Percentiles rank a stretch among this genome's conserved stretches.
Conservation (phyloP, 192 early-diverging fungal genomes). For the Backusella psychrophila region DNA sequence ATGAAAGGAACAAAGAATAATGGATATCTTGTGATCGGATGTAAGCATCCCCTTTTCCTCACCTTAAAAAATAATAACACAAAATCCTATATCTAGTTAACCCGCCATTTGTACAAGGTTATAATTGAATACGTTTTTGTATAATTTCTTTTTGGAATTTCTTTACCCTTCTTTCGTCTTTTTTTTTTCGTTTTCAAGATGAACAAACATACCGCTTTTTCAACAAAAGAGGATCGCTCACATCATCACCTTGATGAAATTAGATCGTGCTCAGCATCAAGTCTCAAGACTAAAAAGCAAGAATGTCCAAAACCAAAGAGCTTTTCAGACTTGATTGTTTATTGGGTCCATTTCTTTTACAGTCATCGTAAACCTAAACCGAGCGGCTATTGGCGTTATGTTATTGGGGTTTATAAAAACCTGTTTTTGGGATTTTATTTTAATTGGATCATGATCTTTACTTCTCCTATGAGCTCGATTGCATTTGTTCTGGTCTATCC, state of each 20-base stretch:
- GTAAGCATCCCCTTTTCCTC: too few species aligned
- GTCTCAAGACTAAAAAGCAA: not conserved
- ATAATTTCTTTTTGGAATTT: not conserved
- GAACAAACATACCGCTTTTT: not conserved
- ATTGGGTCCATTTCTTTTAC: not conserved
- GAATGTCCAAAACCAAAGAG: not conserved
- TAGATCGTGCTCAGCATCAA: not conserved
- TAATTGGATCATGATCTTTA: slow-evolving; percentile 33
- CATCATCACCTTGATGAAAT: not conserved
- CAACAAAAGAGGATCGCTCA: not conserved
- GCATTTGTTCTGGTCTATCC: slow-evolving; percentile 33
- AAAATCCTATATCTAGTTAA: not conserved
- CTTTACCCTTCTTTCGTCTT: not conserved
- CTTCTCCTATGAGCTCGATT: slow-evolving; percentile 29
- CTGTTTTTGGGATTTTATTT: slow-evolving; percentile 36
- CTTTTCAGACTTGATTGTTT: not conserved
- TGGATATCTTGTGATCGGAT: too few species aligned
- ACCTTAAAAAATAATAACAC: too few species aligned
- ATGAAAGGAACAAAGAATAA: too few species aligned
- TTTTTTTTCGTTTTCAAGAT: not conserved
- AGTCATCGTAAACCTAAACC: not conserved
- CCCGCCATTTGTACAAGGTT: not conserved
- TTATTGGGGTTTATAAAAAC: slow-evolving; percentile 18
- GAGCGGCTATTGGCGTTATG: slow-evolving; percentile 6
- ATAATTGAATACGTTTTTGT: too few species aligned